These are phyloP conservation scores for Stagonosporopsis chrysanthemi DNA, from an alignment of 2,329 filamentous ascomycete species.

Conservation along the genomic window DNA sequence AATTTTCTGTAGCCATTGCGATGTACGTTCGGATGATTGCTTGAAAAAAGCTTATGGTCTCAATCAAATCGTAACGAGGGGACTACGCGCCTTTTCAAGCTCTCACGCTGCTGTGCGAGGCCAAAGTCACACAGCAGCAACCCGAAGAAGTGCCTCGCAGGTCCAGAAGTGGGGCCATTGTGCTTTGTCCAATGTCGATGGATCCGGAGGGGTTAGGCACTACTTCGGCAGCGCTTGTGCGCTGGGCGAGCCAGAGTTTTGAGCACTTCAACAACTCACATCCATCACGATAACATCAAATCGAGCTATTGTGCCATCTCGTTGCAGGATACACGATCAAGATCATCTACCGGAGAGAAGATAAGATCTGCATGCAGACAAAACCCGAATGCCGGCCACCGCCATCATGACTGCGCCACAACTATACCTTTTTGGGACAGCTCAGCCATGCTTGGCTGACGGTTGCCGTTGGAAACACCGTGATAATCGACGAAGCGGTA, in stretches of 20 bases:
- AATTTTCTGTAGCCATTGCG: constrained; percentile 36
- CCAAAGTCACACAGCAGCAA: constrained; percentile 25
- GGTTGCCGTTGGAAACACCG: constrained; percentile 28
- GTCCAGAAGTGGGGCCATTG: constrained; percentile 21
- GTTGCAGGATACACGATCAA: background rate
- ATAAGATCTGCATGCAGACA: background rate
- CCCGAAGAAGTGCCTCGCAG: constrained; percentile 30
- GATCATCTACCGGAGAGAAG: background rate
- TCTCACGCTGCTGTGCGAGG: constrained; percentile 25
- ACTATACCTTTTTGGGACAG: constrained; percentile 8
- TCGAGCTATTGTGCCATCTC: background rate
- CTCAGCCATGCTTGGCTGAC: constrained; percentile 21
- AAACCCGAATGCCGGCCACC: background rate
- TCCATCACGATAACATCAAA: background rate
- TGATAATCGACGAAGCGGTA: constrained; percentile 12
- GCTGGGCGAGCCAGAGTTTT: background rate
- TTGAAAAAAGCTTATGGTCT: background rate
- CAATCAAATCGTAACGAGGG: background rate
- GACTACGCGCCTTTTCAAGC: constrained; percentile 12
- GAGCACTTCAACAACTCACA: background rate
- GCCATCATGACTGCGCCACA: constrained; percentile 10
- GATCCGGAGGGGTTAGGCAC: constrained; percentile 28
- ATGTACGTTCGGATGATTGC: background rate
- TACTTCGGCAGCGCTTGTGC: constrained; percentile 26
- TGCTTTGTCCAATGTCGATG: constrained; percentile 18